Conservation (phyloP, 345 rosid species). For the Pugionium cornutum region DNA sequence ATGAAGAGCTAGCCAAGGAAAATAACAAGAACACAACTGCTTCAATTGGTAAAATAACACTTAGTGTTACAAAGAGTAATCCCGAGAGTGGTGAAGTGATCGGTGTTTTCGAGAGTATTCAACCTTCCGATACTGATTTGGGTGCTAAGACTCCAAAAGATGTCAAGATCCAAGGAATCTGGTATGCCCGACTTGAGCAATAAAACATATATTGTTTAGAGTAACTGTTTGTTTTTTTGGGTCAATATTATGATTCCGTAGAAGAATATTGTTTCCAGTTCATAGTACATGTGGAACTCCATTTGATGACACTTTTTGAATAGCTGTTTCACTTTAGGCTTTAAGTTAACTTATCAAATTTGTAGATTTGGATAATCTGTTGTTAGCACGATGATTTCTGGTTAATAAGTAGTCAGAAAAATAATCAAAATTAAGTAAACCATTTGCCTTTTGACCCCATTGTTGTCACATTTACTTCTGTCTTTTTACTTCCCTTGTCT, state of each 20-base stretch:
- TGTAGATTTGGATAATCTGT: slow-evolving; percentile 37
- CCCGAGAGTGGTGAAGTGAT: slow-evolving; percentile 78
- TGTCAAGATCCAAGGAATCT: slow-evolving; percentile 75
- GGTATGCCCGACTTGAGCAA: slow-evolving; percentile 82
- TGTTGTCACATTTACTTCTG: slow-evolving; percentile 7
- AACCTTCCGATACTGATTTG: slow-evolving; percentile 87
- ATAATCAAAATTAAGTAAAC: slow-evolving; percentile 14
- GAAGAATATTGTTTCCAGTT: slow-evolving; percentile 22
- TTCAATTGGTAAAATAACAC: slow-evolving; percentile 66
- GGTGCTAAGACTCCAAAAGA: slow-evolving; percentile 83
- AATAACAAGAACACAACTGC: slow-evolving; percentile 60
- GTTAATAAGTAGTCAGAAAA: slow-evolving; percentile 2
- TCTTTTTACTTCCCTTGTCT: slow-evolving; percentile 19
- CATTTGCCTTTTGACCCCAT: slow-evolving; percentile 20
- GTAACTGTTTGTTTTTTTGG: slow-evolving; percentile 8
- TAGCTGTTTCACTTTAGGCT: slow-evolving; percentile 31
- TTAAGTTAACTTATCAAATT: slow-evolving; percentile 37
- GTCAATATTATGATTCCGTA: slow-evolving; percentile 12
- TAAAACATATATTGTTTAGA: slow-evolving; percentile 38
- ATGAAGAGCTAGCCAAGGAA: slow-evolving; percentile 71
- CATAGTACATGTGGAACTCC: slow-evolving; percentile 32
- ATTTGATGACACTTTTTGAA: neutral
- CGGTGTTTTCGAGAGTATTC: slow-evolving; percentile 78
- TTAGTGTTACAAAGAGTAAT: slow-evolving; percentile 64
- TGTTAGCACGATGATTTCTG: slow-evolving; percentile 19